Evolutionary conservation across 1,139 yeast species (phyloP).

Genomic region (Scheffersomyces stambukii): DNA sequence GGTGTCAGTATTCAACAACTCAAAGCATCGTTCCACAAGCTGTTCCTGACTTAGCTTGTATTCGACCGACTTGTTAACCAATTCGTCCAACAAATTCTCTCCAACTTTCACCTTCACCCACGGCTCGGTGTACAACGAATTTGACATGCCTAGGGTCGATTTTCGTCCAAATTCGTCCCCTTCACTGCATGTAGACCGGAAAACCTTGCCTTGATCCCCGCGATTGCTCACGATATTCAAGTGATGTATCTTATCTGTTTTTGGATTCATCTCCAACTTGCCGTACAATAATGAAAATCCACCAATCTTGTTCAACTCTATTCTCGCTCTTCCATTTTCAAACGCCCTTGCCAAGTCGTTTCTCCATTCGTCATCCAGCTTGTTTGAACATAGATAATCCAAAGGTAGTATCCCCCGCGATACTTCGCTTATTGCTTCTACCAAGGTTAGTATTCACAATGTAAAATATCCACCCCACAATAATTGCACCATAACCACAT

Average conservation of each 20-base stretch:
- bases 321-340: constrained; percentile 15
- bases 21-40: constrained; percentile 50
- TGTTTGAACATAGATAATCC: constrained; percentile 43
- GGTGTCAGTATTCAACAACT: constrained; percentile 47
- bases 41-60: constrained; percentile 28
- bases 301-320: constrained; percentile 53
- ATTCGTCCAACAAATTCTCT: constrained; percentile 32
- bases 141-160: constrained; percentile 55
- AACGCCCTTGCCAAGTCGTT: constrained; percentile 24
- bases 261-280: constrained; percentile 26
- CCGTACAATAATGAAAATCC: constrained; percentile 87
- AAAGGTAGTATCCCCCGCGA: constrained; percentile 75
- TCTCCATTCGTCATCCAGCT: constrained; percentile 46
- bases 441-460: constrained; percentile 1
- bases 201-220: constrained; percentile 37
- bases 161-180: constrained; percentile 11
- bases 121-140: constrained; percentile 56
- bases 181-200: constrained; percentile 11
- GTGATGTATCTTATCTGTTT: constrained; percentile 24
- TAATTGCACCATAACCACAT: background rate
- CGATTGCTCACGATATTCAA: constrained; percentile 52
- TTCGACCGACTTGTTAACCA: constrained; percentile 27
- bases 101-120: constrained; percentile 74
- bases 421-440: constrained; percentile 33
- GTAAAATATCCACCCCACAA: background rate